phyloP scores from a whole-genome alignment of 169 alveolate genomes.

The Plasmodium gaboni region DNA sequence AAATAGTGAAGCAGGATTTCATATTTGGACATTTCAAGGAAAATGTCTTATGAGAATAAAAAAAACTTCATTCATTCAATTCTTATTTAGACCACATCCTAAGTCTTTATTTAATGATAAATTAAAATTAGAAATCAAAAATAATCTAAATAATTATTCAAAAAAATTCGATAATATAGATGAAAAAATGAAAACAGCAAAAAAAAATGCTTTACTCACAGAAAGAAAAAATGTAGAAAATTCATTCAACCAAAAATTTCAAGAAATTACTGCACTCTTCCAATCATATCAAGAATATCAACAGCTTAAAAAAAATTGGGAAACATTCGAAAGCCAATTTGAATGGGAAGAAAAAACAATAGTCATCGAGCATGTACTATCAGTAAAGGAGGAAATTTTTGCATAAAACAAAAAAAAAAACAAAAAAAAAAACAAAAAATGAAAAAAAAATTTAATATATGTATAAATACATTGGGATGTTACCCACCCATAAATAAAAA shows the following conservation, averaged over 20 bases:
- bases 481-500: neutral
- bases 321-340: conserved; percentile 76
- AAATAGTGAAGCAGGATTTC: conserved; percentile 89
- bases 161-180: conserved; percentile 84
- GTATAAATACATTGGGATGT: neutral
- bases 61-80: conserved; percentile 89
- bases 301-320: conserved; percentile 81
- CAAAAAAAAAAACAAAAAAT: too few relatives aligned
- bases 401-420: neutral
- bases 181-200: conserved; percentile 85
- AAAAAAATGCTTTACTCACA: conserved; percentile 78
- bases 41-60: conserved; percentile 86
- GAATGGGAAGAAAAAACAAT: conserved; percentile 82
- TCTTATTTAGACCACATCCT: conserved; percentile 93
- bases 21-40: conserved; percentile 93
- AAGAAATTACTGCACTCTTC: conserved; percentile 33
- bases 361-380: conserved; percentile 62
- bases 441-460: too few relatives aligned
- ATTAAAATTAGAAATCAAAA: conserved; percentile 88
- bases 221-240: conserved; percentile 72
- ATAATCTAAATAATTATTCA: conserved; percentile 89
- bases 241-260: conserved; percentile 37
- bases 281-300: conserved; percentile 74
- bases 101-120: conserved; percentile 86
- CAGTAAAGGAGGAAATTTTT: conserved; percentile 64